Evolutionary conservation across 2,329 filamentous ascomycete genomes (phyloP), one percentile per base, ranked within the genome.

Genomic region (Venturia effusa): DNA sequence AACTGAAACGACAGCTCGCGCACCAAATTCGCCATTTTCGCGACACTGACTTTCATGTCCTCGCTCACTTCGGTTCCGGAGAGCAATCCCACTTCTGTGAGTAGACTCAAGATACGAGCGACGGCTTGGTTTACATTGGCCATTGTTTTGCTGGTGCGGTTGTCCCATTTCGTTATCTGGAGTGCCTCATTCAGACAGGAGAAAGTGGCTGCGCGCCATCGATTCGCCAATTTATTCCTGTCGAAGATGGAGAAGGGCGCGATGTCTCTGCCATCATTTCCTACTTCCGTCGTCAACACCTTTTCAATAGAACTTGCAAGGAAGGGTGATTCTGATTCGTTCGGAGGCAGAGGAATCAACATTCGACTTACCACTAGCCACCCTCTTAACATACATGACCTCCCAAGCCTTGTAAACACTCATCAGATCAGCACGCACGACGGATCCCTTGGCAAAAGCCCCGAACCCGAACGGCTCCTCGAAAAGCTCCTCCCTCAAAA

Each of bases 391-490:
- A n/a, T n/a, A n/a, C n/a, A n/a, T n/a, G n/a, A n/a, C n/a, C n/a
- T n/a, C n/a, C n/a, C n/a, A n/a, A n/a, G n/a, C n/a, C n/a, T n/a
- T n/a, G 39, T 8, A 41, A 41, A 41, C 17, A 41, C 8, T 8
- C 39, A 17, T 41, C 39, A 41, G 17, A 17, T 41, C 32, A 32
- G 61, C 30, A 11, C 62, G 19, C 24, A 61, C 19, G 10, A 30
- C 62, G 22, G 39, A 37, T 32, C 62, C 62, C 22, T 19, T n/a
- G 5, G 54, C 62, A 24, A 64, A 32, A 30, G 34, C 62, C 19
- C 62, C 62, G 43, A 64, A 64, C 24, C 62, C 62, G 43, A 64
- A 64, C 8, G 62, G 62, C 54, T n/a, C 51, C 15, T 51, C 8
- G 39, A 64, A 64, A 30, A 64, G 61, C 51, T 64, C 54, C 22